Base-by-base conservation (phyloP, 2,329 filamentous ascomycete species). In the Colletotrichum sp. region DNA sequence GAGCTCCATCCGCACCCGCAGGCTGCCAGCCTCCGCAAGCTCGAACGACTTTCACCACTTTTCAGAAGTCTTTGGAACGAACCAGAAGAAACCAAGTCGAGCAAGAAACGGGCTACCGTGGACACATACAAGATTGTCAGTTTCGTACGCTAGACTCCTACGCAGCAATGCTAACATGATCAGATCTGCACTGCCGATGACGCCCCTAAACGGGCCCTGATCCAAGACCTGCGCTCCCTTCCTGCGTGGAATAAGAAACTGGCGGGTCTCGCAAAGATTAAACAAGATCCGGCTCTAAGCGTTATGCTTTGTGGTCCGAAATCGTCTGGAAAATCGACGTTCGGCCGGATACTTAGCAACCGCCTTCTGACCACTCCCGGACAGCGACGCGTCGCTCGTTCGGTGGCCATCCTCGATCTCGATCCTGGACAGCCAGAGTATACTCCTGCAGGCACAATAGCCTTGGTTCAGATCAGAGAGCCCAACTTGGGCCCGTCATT, bases 401-500 rank as follows among this genome's bases (percentile, higher is more conserved):
- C 81, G 18, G 86, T 93, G 30, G 89, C 88, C 71, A 86, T 94
- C n/a, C 88, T 97, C 8, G 95, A 78, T 79, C 87, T 96, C 12
- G 95, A 97, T 81, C 93, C 94, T 1, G 93, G 93, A 0, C 94
- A 96, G 80, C 94, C 95, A 4, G 95, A 96, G 81, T 96, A 94
- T 81, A 91, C 90, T 0, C 89, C 93, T 2, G 90, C 93, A 1
- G 94, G 95, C 1, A 92, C 93, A 16, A 81, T 96, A 24, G 94
- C 94, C 2, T 89, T 96, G 6, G 86, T 93, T 16, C 87, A 90
- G 32, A 84, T 96, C 13, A 87, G 86, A 2, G 84, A 88, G 34
- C 91, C 93, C 0, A 92, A 95, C 67, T 85, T 96, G 7, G 90
- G 92, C 0, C 90, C 93, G 1, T 88, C 93, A 1, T 96, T 95